Percentiles rank a stretch among this genome's conserved stretches.
Evolutionary conservation across 768 basidiomycete species (phyloP).

Genomic region (Psilocybe cyanescens): DNA sequence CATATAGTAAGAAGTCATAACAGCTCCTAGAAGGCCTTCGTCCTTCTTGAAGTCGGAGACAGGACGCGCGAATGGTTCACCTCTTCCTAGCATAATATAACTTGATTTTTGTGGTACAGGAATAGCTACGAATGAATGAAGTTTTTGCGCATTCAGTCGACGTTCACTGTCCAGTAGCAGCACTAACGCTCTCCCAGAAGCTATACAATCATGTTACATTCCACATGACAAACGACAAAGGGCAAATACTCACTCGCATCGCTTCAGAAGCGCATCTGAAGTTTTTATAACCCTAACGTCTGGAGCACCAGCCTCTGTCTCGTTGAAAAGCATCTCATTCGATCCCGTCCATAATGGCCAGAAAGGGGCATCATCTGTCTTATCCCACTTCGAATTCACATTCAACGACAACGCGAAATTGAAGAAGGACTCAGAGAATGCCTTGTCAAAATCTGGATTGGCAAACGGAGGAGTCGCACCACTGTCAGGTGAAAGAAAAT

Average conservation of each 20-base stretch:
- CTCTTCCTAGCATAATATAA: background rate
- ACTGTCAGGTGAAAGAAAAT: background rate
- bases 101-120: background rate
- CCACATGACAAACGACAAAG: background rate
- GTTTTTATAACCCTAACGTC: constrained; percentile 33
- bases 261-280: constrained; percentile 30
- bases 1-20: background rate
- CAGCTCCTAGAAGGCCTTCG: background rate
- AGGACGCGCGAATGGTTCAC: background rate
- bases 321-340: constrained; percentile 51
- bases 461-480: constrained; percentile 3
- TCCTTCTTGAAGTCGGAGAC: background rate
- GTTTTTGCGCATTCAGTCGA: background rate
- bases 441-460: constrained; percentile 6
- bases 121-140: background rate
- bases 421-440: constrained; percentile 2
- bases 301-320: constrained; percentile 32
- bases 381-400: constrained; percentile 32
- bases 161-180: constrained; percentile 8
- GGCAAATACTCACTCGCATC: constrained; percentile 33
- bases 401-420: constrained; percentile 23
- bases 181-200: constrained; percentile 14
- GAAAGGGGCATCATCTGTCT: constrained; percentile 36
- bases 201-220: background rate
- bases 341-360: constrained; percentile 34